Base-by-base conservation (phyloP, 2,329 filamentous ascomycete genomes). In the Neurospora crassa region DNA sequence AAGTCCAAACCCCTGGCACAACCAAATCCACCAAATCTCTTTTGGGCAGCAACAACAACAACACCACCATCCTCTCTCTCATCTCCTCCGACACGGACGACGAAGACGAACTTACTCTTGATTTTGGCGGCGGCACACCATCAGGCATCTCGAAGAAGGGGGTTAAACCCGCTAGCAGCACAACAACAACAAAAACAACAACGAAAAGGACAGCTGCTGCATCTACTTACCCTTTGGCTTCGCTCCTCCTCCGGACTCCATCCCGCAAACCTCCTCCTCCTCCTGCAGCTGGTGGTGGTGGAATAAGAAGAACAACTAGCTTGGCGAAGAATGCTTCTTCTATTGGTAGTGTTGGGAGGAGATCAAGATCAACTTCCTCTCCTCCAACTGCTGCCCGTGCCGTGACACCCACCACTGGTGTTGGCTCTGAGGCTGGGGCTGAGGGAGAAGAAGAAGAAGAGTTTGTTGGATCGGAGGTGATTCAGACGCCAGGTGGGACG, bases 401-500 rank as follows among this genome's bases (percentile, higher is more conserved):
- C 3, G 20, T 53, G 47, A 70, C 72, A 42, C 72, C 72, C 20
- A 37, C 29, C 3, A 24, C 34, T 37, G 42, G 8, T 4, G 7
- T 37, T 37, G 68, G 16, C 1, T 43, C 12, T 34, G 12, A 63
- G 12, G 68, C 12, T 34, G 12, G 37, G 12, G 68, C 59, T 59
- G 40, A 73, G 67, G 40, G 72, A 67, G 1, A 71, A 41, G 29
- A 67, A 41, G 29, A 67, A 68, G 40, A 67, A 68, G 47, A 73
- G 40, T 70, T 72, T 63, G 18, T 72, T 74, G 3, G 78, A 77
- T 67, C 73, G 73, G 67, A 72, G 37, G 73, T 80, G 41, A 75
- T 82, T 5, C 80, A 80, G 74, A 87, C 86, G 11, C 86, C 86
- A 0, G 83, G 85, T 1, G 86, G 86, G 1, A 83, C 83, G 16